A percentile compares a stretch with the other conserved stretches of the same genome.
phyloP scores from a whole-genome alignment of 176 grass and related monocot species.

The Otatea glauca region DNA sequence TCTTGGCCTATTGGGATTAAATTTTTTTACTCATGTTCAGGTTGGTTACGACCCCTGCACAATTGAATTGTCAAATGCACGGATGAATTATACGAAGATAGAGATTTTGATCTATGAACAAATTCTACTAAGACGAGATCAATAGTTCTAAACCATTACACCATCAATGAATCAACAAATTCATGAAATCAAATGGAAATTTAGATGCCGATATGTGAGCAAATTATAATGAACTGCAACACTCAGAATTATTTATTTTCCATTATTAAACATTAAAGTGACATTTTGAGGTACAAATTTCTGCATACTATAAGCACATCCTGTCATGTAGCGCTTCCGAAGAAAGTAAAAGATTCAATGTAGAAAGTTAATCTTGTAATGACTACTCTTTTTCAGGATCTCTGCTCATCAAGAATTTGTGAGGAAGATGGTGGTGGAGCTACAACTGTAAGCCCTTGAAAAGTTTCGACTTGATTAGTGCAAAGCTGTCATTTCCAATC shows the following conservation, averaged over 20 bases:
- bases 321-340: not conserved
- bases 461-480: constrained; percentile 29
- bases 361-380: constrained; percentile 18
- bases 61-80: not conserved
- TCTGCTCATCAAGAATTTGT: constrained; percentile 27
- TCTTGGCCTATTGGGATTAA: not conserved
- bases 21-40: not conserved
- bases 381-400: constrained; percentile 26
- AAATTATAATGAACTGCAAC: not conserved
- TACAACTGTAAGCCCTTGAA: constrained; percentile 36
- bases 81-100: not conserved
- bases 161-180: not conserved
- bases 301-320: constrained; percentile 5
- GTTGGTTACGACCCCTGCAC: not conserved
- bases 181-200: constrained; percentile 24
- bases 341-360: constrained; percentile 12
- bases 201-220: not conserved
- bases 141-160: not conserved
- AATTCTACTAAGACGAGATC: not conserved
- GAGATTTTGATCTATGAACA: not conserved
- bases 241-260: not conserved
- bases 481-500: constrained; percentile 12
- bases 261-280: not conserved
- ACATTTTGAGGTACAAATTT: not conserved
- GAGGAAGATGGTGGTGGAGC: constrained; percentile 10